These are phyloP conservation scores for Ophiostoma sp. DNA, from an alignment of 2,329 filamentous ascomycete genomes.

Conservation along the genomic window DNA sequence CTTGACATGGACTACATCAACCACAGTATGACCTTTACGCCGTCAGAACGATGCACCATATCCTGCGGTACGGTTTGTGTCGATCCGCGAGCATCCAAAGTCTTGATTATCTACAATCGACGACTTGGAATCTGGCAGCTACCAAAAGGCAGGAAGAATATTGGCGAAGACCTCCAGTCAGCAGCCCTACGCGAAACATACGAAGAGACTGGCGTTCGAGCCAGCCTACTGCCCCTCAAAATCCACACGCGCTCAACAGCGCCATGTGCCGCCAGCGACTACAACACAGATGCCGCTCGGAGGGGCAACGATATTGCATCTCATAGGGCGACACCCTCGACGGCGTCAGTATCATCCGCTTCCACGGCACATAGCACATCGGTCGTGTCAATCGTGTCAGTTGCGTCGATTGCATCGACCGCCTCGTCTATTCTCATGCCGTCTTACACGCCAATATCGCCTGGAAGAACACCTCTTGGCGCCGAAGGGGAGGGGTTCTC, in stretches of 20 bases:
- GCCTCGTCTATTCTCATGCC: neutral
- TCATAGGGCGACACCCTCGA: constrained; percentile 73
- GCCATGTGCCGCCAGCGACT: constrained; percentile 29
- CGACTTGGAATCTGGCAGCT: constrained; percentile 47
- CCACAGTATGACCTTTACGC: constrained; percentile 41
- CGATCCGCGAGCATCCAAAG: constrained; percentile 39
- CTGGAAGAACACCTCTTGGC: neutral
- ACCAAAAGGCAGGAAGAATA: constrained; percentile 52
- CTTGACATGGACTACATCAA: constrained; percentile 37
- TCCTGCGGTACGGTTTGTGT: constrained; percentile 51
- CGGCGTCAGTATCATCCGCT: constrained; percentile 79
- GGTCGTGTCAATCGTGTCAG: neutral
- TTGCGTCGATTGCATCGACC: neutral
- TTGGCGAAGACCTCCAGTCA: constrained; percentile 45
- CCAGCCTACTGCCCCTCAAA: constrained; percentile 42
- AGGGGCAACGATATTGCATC: constrained; percentile 12
- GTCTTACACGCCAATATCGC: neutral
- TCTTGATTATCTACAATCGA: constrained; percentile 48
- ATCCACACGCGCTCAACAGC: constrained; percentile 47
- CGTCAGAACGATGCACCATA: constrained; percentile 46
- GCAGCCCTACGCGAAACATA: constrained; percentile 49
- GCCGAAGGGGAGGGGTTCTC: neutral
- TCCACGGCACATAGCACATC: constrained; percentile 19
- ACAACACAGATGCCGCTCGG: neutral
- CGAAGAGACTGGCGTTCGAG: constrained; percentile 50